phyloP scores from a whole-genome alignment of 306 rosid genomes.

The Alnus glutinosa region DNA sequence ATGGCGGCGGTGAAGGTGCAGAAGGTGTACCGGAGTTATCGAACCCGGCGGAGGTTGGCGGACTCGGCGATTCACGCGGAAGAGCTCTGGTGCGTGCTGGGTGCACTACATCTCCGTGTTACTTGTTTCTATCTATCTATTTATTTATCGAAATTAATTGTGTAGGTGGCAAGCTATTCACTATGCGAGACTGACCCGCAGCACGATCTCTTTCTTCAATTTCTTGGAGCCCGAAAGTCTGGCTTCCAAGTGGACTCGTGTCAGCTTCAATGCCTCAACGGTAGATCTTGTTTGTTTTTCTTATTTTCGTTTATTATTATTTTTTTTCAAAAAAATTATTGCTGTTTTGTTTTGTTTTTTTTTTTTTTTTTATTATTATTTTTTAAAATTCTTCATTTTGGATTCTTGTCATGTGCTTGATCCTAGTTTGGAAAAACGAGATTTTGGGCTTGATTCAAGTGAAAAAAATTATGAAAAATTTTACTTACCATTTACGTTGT shows the following conservation, averaged over 20 bases:
- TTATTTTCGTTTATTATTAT: too few species aligned
- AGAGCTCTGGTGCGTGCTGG: constrained; percentile 62
- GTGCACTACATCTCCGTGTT: constrained; percentile 8
- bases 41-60: constrained; percentile 85
- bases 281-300: constrained; percentile 18
- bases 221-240: constrained; percentile 57
- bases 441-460: too few species aligned
- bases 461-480: too few species aligned
- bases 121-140: not conserved
- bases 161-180: constrained; percentile 91
- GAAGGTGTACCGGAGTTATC: constrained; percentile 82
- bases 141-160: not conserved
- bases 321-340: too few species aligned
- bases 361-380: not conserved
- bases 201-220: constrained; percentile 89
- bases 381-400: too few species aligned
- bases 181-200: constrained; percentile 57
- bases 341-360: too few species aligned
- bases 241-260: constrained; percentile 67
- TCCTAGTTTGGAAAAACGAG: too few species aligned
- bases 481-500: too few species aligned
- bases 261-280: constrained; percentile 76
- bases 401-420: too few species aligned
- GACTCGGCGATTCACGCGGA: constrained; percentile 92
- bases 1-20: constrained; percentile 68